Percentiles rank a stretch among this genome's conserved stretches.
Conservation (phyloP, 352 stramenopile genomes). For the Phytophthora hybrid region DNA sequence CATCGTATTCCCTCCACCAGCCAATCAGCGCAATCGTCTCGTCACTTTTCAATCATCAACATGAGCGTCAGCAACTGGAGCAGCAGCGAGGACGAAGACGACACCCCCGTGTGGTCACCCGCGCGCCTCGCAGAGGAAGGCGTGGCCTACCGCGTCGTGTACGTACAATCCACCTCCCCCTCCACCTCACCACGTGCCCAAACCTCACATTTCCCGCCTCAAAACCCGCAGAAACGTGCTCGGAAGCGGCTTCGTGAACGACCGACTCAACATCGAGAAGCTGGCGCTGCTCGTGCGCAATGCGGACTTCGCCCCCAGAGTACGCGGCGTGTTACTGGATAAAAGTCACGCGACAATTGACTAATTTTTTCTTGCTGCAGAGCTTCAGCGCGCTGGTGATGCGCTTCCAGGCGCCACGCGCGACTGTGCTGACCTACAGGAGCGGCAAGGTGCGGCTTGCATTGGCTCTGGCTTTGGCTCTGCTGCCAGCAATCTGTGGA, state of each 20-base stretch:
- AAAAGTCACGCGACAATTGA: not conserved
- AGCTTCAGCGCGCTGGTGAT: slow-evolving; percentile 74
- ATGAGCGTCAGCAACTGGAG: slow-evolving; percentile 38
- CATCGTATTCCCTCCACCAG: slow-evolving; percentile 1
- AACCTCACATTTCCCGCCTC: slow-evolving; percentile 1
- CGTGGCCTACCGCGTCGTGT: slow-evolving; percentile 68
- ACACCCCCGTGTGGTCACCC: slow-evolving; percentile 42
- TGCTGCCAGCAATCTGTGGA: not conserved
- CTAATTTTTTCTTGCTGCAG: slow-evolving; percentile 28
- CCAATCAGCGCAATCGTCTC: slow-evolving; percentile 19
- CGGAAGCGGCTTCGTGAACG: slow-evolving; percentile 62
- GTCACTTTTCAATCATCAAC: slow-evolving; percentile 20
- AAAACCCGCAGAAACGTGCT: slow-evolving; percentile 62
- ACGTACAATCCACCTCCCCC: slow-evolving; percentile 13
- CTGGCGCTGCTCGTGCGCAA: slow-evolving; percentile 78
- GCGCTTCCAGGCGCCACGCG: slow-evolving; percentile 64
- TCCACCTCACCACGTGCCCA: not conserved
- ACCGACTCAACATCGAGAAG: slow-evolving; percentile 62
- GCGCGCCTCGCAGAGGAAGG: slow-evolving; percentile 58
- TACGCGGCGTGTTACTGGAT: slow-evolving; percentile 23
- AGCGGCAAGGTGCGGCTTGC: slow-evolving; percentile 64
- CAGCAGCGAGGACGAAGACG: slow-evolving; percentile 33
- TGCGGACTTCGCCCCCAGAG: slow-evolving; percentile 69
- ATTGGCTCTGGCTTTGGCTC: not conserved
- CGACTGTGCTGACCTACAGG: slow-evolving; percentile 67